Evolutionary conservation across 2,329 filamentous ascomycete species (phyloP), one percentile per base, ranked within the genome.

Genomic region (Fusarium pininemorale): DNA sequence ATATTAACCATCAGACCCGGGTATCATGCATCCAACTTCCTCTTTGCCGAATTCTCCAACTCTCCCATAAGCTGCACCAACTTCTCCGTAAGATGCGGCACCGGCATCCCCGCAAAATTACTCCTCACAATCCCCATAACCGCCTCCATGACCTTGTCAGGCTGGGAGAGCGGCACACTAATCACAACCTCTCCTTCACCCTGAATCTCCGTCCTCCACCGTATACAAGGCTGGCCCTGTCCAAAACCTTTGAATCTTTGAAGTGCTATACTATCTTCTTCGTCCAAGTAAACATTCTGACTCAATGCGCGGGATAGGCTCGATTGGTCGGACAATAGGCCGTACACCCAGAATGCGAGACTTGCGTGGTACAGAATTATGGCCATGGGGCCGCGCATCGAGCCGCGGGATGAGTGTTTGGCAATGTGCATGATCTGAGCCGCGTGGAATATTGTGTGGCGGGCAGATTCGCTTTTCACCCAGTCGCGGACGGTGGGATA

Each of bases 401-500:
- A 66, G 1, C 69, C 77, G 13, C 65, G 68, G 0, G 73, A 70
- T 1, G 77, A 63, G 24, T 60, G 47, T 16, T 70, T 72, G 5
- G 74, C 73, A 35, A 70, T 66, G 9, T 76, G 71, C 10, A 80
- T 65, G 8, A 80, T 78, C 30, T 80, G 76, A n/a, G 76, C 78
- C 0, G 79, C 79, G 28, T 81, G 78, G 45, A 72, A 80, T 6
- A 80, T 63, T 7, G 79, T 77, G 9, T 79, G 66, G 5, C 84
- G 79, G 1, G 82, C 81, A 18, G 81, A 77, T 24, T 80, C 76
- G 20, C 79, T 80, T 13, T 79, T 77, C 7, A 80, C 81, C 82
- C 83, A 85, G 37, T 82, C 79, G 1, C 80, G 73, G 1, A 83
- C 78, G 3, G 77, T 78, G 16, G 81, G 77, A 32, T 81, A 82